Percentiles rank a stretch among this genome's conserved stretches.
Evolutionary conservation across 2,329 filamentous ascomycete species (phyloP).

Genomic region (Botrytis paeoniae): DNA sequence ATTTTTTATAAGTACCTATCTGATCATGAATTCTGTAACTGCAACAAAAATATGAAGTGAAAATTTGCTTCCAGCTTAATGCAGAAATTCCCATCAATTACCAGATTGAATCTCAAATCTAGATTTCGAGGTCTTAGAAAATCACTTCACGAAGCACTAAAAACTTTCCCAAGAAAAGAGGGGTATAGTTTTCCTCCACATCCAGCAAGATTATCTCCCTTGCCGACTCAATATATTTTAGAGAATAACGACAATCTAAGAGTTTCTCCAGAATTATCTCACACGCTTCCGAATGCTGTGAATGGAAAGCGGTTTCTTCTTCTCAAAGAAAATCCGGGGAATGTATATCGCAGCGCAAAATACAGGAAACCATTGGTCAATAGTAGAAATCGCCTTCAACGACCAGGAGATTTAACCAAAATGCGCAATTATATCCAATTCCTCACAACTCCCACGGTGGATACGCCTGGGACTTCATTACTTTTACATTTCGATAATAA

Average conservation of each 20-base stretch:
- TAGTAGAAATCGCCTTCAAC: not conserved
- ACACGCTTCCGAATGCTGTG: not conserved
- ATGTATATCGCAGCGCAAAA: conserved; percentile 14
- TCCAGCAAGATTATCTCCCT: conserved; percentile 10
- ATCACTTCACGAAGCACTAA: not conserved
- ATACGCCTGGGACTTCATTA: conserved; percentile 78
- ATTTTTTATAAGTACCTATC: not conserved
- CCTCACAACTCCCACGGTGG: conserved; percentile 77
- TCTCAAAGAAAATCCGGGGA: not conserved
- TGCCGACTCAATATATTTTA: not conserved
- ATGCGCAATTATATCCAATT: conserved; percentile 78
- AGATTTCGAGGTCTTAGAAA: conserved; percentile 9
- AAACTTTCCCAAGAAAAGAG: not conserved
- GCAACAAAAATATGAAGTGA: conserved; percentile 7
- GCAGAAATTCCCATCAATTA: not conserved
- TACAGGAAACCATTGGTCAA: not conserved
- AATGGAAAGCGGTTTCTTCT: not conserved
- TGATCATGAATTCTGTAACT: not conserved
- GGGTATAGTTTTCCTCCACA: conserved; percentile 1
- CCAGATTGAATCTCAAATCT: not conserved
- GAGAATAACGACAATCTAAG: not conserved
- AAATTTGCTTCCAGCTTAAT: conserved; percentile 1
- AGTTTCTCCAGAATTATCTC: not conserved
- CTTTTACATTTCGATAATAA: conserved; percentile 77
- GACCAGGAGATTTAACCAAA: conserved; percentile 20